These are phyloP conservation scores for Blumeria hordei DNA, from an alignment of 2,329 filamentous ascomycete species.

Conservation along the genomic window DNA sequence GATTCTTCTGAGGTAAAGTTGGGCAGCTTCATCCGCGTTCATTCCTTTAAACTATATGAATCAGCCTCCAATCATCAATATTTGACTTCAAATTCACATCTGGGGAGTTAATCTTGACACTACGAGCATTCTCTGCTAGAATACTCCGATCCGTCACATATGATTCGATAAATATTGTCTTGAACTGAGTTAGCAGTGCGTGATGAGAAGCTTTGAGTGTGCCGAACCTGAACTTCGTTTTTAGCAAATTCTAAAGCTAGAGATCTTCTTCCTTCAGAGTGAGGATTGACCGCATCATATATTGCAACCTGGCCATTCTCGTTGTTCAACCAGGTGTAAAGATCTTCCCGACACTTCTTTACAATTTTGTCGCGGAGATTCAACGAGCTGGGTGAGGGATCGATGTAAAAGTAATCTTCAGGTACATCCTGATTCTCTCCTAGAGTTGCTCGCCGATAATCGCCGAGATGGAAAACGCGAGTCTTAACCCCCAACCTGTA, in stretches of 20 bases:
- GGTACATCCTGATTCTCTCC: constrained; percentile 66
- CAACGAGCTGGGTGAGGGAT: constrained; percentile 80
- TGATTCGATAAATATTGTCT: constrained; percentile 94
- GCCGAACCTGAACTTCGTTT: constrained; percentile 61
- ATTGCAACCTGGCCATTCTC: constrained; percentile 97
- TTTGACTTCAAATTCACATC: constrained; percentile 32
- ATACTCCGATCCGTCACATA: constrained; percentile 84
- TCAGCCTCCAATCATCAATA: constrained; percentile 4
- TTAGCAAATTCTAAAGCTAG: constrained; percentile 95
- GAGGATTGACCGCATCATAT: constrained; percentile 92
- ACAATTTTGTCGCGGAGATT: constrained; percentile 89
- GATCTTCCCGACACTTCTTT: constrained; percentile 91
- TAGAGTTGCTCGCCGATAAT: constrained; percentile 82
- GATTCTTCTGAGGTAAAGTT: constrained; percentile 75
- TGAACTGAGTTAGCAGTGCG: constrained; percentile 5
- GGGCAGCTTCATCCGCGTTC: constrained; percentile 76
- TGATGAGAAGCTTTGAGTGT: neutral
- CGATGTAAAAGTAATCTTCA: constrained; percentile 93
- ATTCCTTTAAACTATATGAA: constrained; percentile 56
- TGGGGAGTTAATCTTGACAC: constrained; percentile 92
- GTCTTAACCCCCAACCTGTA: constrained; percentile 84
- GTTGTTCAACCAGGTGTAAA: constrained; percentile 86
- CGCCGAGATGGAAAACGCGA: constrained; percentile 87
- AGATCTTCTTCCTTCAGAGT: constrained; percentile 55
- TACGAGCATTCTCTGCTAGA: constrained; percentile 85